Evolutionary conservation across 257 asterid genomes (phyloP).

Genomic region (Rubia yunnanensis): DNA sequence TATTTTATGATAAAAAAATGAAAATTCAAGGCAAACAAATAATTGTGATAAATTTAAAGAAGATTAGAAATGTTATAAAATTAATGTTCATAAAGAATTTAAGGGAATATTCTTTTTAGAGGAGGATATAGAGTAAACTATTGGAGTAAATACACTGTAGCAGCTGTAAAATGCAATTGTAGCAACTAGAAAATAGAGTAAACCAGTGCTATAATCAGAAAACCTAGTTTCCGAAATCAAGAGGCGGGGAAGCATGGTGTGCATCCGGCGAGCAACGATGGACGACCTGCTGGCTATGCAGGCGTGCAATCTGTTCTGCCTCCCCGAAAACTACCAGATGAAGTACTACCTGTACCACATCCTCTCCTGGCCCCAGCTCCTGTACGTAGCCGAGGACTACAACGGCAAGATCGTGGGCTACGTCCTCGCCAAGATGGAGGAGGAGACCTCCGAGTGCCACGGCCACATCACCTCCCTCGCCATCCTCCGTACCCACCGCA

Average conservation of each 20-base stretch:
- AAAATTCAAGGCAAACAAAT: too few relatives aligned
- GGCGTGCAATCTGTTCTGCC: slow-evolving; percentile 82
- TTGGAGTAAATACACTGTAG: too few relatives aligned
- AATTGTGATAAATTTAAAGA: too few relatives aligned
- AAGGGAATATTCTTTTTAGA: too few relatives aligned
- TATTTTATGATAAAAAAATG: too few relatives aligned
- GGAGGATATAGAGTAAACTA: too few relatives aligned
- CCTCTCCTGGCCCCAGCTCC: slow-evolving; percentile 98
- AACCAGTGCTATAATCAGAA: too few relatives aligned
- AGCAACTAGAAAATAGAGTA: too few relatives aligned
- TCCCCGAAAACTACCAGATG: slow-evolving; percentile 98
- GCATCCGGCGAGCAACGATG: slow-evolving; percentile 89
- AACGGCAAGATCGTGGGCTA: slow-evolving; percentile 94
- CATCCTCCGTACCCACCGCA: slow-evolving; percentile 93
- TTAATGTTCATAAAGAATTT: too few relatives aligned
- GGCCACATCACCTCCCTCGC: slow-evolving; percentile 99
- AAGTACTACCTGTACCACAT: slow-evolving; percentile 91
- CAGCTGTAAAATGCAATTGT: too few relatives aligned
- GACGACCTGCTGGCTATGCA: slow-evolving; percentile 94
- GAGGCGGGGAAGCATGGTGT: slow-evolving; percentile 45
- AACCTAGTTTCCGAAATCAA: background rate
- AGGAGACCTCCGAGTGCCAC: slow-evolving; percentile 87
- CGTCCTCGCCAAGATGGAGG: slow-evolving; percentile 96
- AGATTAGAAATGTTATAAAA: too few relatives aligned
- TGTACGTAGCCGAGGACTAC: slow-evolving; percentile 96